Percentiles rank a stretch among this genome's conserved stretches.
Evolutionary conservation across 2,329 filamentous ascomycete species (phyloP).

Genomic region (Diplodia corticola): DNA sequence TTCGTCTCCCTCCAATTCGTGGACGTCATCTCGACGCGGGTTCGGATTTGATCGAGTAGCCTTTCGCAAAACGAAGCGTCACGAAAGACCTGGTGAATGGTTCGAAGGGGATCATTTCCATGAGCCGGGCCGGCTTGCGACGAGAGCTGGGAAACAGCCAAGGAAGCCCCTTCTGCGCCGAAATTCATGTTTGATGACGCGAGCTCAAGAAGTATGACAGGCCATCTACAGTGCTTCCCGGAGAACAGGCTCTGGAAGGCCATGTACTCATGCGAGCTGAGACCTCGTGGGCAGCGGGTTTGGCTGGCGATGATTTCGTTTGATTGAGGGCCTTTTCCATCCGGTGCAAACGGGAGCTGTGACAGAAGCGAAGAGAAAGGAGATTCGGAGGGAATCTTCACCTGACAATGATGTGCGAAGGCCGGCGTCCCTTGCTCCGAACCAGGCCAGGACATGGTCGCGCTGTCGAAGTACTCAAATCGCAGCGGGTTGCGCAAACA

Average conservation of each 20-base stretch:
- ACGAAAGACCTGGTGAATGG: conserved; percentile 51
- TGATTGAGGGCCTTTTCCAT: conserved; percentile 49
- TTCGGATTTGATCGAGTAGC: conserved; percentile 51
- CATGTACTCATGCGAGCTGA: conserved; percentile 55
- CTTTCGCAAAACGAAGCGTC: conserved; percentile 53
- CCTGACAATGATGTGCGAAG: conserved; percentile 49
- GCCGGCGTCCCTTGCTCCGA: conserved; percentile 35
- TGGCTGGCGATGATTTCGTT: conserved; percentile 57
- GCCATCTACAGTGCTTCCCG: conserved; percentile 51
- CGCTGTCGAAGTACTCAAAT: conserved; percentile 51
- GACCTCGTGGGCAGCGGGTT: conserved; percentile 47
- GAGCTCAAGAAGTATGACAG: conserved; percentile 52
- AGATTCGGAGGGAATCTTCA: conserved; percentile 41
- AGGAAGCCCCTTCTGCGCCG: conserved; percentile 52
- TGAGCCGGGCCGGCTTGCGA: conserved; percentile 57
- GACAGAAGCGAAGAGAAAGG: conserved; percentile 38
- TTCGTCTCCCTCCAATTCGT: conserved; percentile 61
- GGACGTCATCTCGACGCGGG: conserved; percentile 49
- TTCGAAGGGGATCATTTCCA: conserved; percentile 39
- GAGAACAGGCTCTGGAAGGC: conserved; percentile 53
- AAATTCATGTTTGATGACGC: conserved; percentile 61
- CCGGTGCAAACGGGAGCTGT: conserved; percentile 32
- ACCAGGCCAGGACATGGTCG: conserved; percentile 42
- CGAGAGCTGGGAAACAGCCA: conserved; percentile 54
- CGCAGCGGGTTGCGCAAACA: conserved; percentile 50